phyloP scores from a whole-genome alignment of 2,329 filamentous ascomycete species.

The Mycosphaerella arachidis region DNA sequence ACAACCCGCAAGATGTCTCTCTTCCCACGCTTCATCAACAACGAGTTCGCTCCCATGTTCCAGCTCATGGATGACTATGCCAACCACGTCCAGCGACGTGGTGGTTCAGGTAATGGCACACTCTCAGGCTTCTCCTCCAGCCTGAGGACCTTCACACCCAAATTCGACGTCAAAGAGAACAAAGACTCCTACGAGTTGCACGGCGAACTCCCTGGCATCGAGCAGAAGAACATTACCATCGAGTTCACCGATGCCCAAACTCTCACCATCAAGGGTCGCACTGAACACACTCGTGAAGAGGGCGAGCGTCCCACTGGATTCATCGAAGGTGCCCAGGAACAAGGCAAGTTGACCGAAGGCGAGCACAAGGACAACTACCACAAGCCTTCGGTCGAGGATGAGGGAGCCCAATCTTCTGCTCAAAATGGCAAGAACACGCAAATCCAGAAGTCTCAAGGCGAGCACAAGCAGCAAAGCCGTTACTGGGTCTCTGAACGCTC shows the following conservation, averaged over 20 bases:
- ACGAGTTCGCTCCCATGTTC: slow-evolving; percentile 41
- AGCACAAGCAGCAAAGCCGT: slow-evolving; percentile 39
- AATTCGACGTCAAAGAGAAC: slow-evolving; percentile 73
- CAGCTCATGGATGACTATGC: slow-evolving; percentile 46
- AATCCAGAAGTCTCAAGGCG: slow-evolving; percentile 28
- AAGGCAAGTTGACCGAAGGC: slow-evolving; percentile 30
- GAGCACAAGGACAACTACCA: slow-evolving; percentile 37
- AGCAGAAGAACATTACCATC: slow-evolving; percentile 68
- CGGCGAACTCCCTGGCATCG: slow-evolving; percentile 72
- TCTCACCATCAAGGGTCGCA: slow-evolving; percentile 63
- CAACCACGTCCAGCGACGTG: slow-evolving; percentile 30
- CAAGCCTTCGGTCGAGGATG: slow-evolving; percentile 65
- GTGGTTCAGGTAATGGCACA: slow-evolving; percentile 5
- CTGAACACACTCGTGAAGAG: slow-evolving; percentile 60
- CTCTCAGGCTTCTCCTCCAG: slow-evolving; percentile 13
- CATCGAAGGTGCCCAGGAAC: slow-evolving; percentile 31
- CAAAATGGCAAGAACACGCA: slow-evolving; percentile 6
- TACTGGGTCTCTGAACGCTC: slow-evolving; percentile 66
- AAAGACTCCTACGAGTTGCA: slow-evolving; percentile 68
- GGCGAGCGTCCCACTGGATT: slow-evolving; percentile 49
- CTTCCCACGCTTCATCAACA: slow-evolving; percentile 34
- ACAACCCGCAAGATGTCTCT: slow-evolving; percentile 35
- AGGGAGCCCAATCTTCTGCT: slow-evolving; percentile 25
- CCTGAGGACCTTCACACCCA: slow-evolving; percentile 62
- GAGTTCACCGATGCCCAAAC: slow-evolving; percentile 76